Conservation (phyloP, 371 early-diverging fungal species). For the Coemansia linderi region DNA sequence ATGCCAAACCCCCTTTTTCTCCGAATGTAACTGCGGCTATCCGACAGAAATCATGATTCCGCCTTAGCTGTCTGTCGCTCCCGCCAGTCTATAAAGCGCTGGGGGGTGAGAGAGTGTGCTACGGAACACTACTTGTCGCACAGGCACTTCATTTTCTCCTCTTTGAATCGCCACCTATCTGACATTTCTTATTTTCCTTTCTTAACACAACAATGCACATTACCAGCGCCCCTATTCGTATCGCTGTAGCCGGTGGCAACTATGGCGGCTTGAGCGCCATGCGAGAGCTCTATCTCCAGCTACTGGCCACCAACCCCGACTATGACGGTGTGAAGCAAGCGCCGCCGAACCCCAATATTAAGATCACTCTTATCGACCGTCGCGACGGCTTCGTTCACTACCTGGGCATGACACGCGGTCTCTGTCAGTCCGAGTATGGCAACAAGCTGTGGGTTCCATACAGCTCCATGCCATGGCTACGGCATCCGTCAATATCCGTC, state of each 20-base stretch:
- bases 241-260: conserved; percentile 36
- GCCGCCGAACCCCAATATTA: conserved; percentile 24
- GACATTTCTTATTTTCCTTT: neutral
- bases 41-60: neutral
- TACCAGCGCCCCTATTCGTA: conserved; percentile 17
- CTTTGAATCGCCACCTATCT: neutral
- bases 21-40: neutral
- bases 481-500: conserved; percentile 27
- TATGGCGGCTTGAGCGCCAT: conserved; percentile 24
- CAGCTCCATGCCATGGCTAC: conserved; percentile 31
- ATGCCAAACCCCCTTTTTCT: neutral
- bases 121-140: neutral
- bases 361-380: conserved; percentile 35
- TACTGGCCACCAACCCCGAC: conserved; percentile 23
- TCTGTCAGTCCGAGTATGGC: conserved; percentile 26
- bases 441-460: conserved; percentile 34
- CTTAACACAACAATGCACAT: conserved; percentile 11
- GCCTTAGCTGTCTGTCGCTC: neutral
- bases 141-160: neutral
- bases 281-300: conserved; percentile 21
- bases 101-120: neutral
- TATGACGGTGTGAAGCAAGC: conserved; percentile 34
- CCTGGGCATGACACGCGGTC: conserved; percentile 34
- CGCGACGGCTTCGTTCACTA: conserved; percentile 37
- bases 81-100: neutral